These are phyloP conservation scores for Notholithocarpus densiflorus DNA, from an alignment of 306 rosid genomes.

Conservation along the genomic window DNA sequence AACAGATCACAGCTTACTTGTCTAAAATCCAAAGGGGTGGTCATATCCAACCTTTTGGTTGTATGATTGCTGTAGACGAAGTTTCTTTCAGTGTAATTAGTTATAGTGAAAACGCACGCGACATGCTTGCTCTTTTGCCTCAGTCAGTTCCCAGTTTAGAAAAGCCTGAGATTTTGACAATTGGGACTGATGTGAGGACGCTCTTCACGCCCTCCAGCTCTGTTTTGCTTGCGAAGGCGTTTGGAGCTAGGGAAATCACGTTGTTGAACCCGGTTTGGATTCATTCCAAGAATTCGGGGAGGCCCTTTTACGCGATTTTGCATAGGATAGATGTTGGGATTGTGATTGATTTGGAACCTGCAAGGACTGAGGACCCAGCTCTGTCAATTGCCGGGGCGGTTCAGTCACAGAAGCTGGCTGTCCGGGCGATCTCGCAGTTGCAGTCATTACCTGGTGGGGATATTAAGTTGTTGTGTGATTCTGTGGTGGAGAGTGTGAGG, in stretches of 20 bases:
- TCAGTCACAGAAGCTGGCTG: conserved; percentile 94
- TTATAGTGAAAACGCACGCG: conserved; percentile 75
- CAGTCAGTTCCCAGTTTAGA: conserved; percentile 74
- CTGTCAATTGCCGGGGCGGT: conserved; percentile 96
- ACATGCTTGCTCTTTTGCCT: conserved; percentile 69
- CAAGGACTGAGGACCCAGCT: conserved; percentile 85
- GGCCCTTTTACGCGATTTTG: conserved; percentile 88
- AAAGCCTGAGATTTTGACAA: conserved; percentile 23
- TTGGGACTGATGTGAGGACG: conserved; percentile 66
- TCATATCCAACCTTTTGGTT: conserved; percentile 79
- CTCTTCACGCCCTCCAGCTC: conserved; percentile 58
- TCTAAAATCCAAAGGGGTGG: conserved; percentile 87
- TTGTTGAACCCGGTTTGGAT: conserved; percentile 88
- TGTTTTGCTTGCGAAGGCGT: conserved; percentile 64
- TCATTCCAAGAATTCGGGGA: conserved; percentile 67
- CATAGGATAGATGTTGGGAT: conserved; percentile 87
- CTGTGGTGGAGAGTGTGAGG: conserved; percentile 80
- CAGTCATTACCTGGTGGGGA: conserved; percentile 92
- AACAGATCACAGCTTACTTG: conserved; percentile 75
- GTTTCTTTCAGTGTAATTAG: conserved; percentile 49
- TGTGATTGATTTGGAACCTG: conserved; percentile 91
- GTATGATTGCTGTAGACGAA: conserved; percentile 71
- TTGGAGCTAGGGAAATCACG: conserved; percentile 79
- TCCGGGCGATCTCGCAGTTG: conserved; percentile 77
- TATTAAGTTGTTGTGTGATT: conserved; percentile 63